phyloP scores from a whole-genome alignment of 2,329 filamentous ascomycete genomes.

The Apiospora pterosperma region DNA sequence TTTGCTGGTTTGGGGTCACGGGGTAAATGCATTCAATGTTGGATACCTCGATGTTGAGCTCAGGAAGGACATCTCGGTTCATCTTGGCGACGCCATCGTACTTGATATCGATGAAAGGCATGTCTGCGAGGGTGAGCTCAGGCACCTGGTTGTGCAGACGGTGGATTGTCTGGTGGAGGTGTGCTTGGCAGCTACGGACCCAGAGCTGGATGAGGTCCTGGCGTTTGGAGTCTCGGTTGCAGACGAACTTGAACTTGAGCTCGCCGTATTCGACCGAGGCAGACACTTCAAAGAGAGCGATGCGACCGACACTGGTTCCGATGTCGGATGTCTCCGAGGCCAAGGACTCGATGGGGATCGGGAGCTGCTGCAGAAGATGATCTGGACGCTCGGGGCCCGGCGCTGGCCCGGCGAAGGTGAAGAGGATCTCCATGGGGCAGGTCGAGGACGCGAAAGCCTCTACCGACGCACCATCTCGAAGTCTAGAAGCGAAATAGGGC shows the following conservation, averaged over 20 bases:
- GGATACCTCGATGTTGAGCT: slow-evolving; percentile 37
- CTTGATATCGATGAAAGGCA: slow-evolving; percentile 44
- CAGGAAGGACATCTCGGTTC: slow-evolving; percentile 37
- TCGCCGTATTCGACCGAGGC: slow-evolving; percentile 42
- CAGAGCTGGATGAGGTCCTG: slow-evolving; percentile 42
- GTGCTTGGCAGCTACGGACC: slow-evolving; percentile 44
- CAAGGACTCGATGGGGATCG: slow-evolving; percentile 35
- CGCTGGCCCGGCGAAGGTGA: slow-evolving; percentile 51
- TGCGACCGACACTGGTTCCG: slow-evolving; percentile 42
- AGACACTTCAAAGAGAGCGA: slow-evolving; percentile 49
- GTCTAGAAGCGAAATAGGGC: slow-evolving; percentile 44
- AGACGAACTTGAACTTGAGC: slow-evolving; percentile 43
- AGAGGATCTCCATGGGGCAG: slow-evolving; percentile 55
- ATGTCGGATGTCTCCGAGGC: slow-evolving; percentile 39
- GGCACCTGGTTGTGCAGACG: slow-evolving; percentile 38
- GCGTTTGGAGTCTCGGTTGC: slow-evolving; percentile 38
- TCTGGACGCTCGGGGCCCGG: slow-evolving; percentile 45
- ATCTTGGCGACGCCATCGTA: slow-evolving; percentile 44
- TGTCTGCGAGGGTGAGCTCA: slow-evolving; percentile 47
- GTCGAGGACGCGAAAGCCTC: slow-evolving; percentile 36
- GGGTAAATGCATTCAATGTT: slow-evolving; percentile 49
- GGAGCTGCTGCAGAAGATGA: slow-evolving; percentile 46
- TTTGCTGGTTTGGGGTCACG: slow-evolving; percentile 45
- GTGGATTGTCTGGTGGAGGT: slow-evolving; percentile 41
- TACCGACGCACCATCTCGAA: slow-evolving; percentile 21